These are phyloP conservation scores for Boletus rubropictus DNA, from an alignment of 768 basidiomycete species.

Conservation along the genomic window DNA sequence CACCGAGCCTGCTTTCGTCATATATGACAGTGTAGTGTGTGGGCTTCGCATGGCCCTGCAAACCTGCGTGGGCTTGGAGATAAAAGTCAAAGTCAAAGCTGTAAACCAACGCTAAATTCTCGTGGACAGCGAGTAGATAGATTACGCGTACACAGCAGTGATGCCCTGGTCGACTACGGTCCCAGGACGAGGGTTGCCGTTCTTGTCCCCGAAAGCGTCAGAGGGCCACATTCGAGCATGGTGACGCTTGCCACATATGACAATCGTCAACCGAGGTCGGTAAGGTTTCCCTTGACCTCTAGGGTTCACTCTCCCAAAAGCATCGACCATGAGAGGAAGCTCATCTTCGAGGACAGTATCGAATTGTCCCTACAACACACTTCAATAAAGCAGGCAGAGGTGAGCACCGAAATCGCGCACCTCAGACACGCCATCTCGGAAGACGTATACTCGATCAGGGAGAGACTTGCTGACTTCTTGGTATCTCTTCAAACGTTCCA, in stretches of 20 bases:
- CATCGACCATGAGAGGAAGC: conserved; percentile 52
- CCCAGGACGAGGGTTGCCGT: conserved; percentile 75
- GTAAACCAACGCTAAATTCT: neutral
- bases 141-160: conserved; percentile 51
- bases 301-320: conserved; percentile 46
- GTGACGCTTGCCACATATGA: conserved; percentile 76
- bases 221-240: conserved; percentile 56
- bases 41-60: conserved; percentile 64
- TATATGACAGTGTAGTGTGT: conserved; percentile 80
- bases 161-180: conserved; percentile 78
- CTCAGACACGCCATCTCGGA: conserved; percentile 80
- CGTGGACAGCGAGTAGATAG: neutral
- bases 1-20: conserved; percentile 64
- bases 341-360: conserved; percentile 54
- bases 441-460: conserved; percentile 66
- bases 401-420: conserved; percentile 32
- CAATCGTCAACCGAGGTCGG: conserved; percentile 58
- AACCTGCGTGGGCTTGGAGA: conserved; percentile 67
- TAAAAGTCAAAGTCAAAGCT: conserved; percentile 65
- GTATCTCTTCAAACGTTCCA: conserved; percentile 60
- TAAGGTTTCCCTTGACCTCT: conserved; percentile 45
- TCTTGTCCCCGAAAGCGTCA: conserved; percentile 45
- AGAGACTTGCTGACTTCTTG: conserved; percentile 49
- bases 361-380: conserved; percentile 61
- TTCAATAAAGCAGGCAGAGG: neutral